Evolutionary conservation across 345 rosid species (phyloP).

Genomic region (Citrus mangshanensis): DNA sequence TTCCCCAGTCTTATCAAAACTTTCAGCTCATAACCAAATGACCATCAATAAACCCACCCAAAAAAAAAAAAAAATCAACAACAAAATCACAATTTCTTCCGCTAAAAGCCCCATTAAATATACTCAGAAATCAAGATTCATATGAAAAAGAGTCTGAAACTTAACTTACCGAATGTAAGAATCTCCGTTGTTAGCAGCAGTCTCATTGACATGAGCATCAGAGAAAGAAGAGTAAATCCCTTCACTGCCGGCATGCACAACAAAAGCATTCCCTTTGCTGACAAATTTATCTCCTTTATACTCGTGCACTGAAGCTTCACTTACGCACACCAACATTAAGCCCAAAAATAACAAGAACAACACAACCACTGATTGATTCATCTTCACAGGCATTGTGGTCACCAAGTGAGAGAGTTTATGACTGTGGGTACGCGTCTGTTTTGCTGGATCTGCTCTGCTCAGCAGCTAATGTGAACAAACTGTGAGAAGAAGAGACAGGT

Average conservation of each 20-base stretch:
- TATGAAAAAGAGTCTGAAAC: background rate
- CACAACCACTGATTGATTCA: slow-evolving; percentile 12
- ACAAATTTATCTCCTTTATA: slow-evolving; percentile 70
- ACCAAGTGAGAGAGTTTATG: background rate
- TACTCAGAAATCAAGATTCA: background rate
- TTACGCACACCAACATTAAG: slow-evolving; percentile 20
- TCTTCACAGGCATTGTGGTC: slow-evolving; percentile 17
- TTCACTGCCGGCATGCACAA: slow-evolving; percentile 94
- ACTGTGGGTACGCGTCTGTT: background rate
- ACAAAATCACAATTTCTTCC: background rate
- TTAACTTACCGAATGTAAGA: slow-evolving; percentile 63
- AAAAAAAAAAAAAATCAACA: slow-evolving; percentile 14
- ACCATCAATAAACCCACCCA: slow-evolving; percentile 6
- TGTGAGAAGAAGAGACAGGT: background rate
- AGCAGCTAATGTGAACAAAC: background rate
- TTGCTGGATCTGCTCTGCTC: slow-evolving; percentile 36
- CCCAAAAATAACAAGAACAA: slow-evolving; percentile 14
- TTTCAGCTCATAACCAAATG: background rate
- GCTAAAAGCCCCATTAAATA: background rate
- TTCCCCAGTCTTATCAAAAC: background rate
- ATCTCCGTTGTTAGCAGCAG: slow-evolving; percentile 37
- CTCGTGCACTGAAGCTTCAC: slow-evolving; percentile 80
- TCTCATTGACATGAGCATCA: slow-evolving; percentile 19
- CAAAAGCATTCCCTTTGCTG: slow-evolving; percentile 84
- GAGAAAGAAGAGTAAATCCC: slow-evolving; percentile 75